A percentile compares a stretch with the other conserved stretches of the same genome.
Evolutionary conservation across 164 flowering plant species (phyloP).

Genomic region (Protea cynaroides): DNA sequence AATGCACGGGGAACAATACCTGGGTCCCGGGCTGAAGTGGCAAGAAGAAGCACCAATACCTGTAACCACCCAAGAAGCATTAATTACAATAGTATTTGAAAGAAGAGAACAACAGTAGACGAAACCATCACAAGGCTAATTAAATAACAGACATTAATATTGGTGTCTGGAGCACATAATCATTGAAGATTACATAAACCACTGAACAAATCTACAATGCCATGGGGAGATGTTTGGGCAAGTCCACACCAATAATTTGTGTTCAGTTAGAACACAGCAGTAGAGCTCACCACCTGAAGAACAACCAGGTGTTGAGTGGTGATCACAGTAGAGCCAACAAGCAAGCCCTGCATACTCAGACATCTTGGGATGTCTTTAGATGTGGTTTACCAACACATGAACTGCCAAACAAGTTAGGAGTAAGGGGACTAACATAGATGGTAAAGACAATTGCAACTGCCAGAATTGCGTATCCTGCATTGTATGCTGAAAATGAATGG

Average conservation of each 20-base stretch:
- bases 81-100: not conserved
- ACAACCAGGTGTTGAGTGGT: not conserved
- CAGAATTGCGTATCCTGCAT: slow-evolving; percentile 89
- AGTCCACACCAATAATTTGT: not conserved
- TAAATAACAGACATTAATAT: no score
- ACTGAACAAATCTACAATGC: no score
- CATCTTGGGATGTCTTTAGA: not conserved
- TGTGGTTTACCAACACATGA: not conserved
- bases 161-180: not conserved
- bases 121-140: not conserved
- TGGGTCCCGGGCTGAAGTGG: slow-evolving; percentile 25
- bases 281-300: not conserved
- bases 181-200: not conserved
- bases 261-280: not conserved
- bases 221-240: no score
- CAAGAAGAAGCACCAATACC: slow-evolving; percentile 24
- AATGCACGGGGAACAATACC: slow-evolving; percentile 27
- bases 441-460: slow-evolving; percentile 67
- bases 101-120: not conserved
- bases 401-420: slow-evolving; percentile 7
- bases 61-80: slow-evolving; percentile 2
- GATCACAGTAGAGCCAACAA: not conserved
- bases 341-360: not conserved
- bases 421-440: slow-evolving; percentile 56
- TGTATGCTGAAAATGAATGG: slow-evolving; percentile 58